Evolutionary conservation across 371 early-diverging fungal genomes (phyloP).

Genomic region (Massospora cicadina): DNA sequence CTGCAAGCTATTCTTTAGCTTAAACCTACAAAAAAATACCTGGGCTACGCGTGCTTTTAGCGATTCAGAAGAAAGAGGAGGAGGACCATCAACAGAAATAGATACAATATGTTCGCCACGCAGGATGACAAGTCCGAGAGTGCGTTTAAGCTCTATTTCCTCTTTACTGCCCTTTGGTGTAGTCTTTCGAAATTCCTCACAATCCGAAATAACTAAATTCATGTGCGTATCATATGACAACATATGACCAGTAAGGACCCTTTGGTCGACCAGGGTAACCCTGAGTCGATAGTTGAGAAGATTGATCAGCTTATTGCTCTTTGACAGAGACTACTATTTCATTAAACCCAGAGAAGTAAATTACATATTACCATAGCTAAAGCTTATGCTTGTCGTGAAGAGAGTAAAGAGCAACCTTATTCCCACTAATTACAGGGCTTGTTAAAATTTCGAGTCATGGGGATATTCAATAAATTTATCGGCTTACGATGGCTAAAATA

Average conservation of each 20-base stretch:
- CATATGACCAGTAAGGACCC: conserved; percentile 89
- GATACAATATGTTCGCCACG: conserved; percentile 86
- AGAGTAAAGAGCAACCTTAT: too few relatives aligned
- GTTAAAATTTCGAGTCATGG: too few relatives aligned
- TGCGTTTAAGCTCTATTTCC: conserved; percentile 58
- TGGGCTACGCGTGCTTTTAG: conserved; percentile 28
- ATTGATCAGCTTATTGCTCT: conserved; percentile 73
- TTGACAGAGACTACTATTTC: conserved; percentile 29
- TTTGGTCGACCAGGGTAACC: conserved; percentile 78
- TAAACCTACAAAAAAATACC: conserved; percentile 10
- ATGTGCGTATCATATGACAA: conserved; percentile 96
- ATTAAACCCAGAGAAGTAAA: not conserved
- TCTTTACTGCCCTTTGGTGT: conserved; percentile 41
- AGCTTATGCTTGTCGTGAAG: too few relatives aligned
- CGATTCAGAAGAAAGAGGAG: conserved; percentile 52
- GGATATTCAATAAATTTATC: too few relatives aligned
- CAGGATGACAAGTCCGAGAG: conserved; percentile 84
- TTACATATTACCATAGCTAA: not conserved
- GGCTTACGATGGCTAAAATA: too few relatives aligned
- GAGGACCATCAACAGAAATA: conserved; percentile 82
- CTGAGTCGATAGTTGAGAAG: conserved; percentile 89
- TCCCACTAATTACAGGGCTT: too few relatives aligned
- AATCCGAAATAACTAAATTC: conserved; percentile 93
- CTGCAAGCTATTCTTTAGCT: conserved; percentile 20
- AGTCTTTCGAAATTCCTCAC: conserved; percentile 88